Base-by-base conservation (phyloP, 1,284 basidiomycete species). In the Butyriboletus appendiculatus region DNA sequence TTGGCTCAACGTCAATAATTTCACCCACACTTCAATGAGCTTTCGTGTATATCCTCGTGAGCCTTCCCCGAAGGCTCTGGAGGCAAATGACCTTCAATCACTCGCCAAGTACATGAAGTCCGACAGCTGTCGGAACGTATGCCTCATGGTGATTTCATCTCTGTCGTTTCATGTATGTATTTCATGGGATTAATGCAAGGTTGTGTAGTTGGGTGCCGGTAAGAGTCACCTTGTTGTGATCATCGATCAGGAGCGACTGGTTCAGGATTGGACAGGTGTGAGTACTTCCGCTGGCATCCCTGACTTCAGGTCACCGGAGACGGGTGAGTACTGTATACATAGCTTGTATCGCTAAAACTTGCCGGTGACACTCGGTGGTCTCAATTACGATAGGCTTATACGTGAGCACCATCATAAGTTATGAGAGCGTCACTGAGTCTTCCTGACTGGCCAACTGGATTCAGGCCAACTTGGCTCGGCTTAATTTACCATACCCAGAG, bases 241-340 rank as follows among this genome's bases (percentile, higher is more conserved):
- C 8, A 24, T 26, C 26, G 26, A 22, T 3, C 9, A 6, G 11
- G 32, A 42, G 6, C 4, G 20, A 26, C 11, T 37, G 20, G 37
- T 50, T 62, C 38, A 66, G 7, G 39, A 41, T 51, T 42, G 12
- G 30, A 14, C 52, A 91, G 88, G 88, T 43, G 79, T 90, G 34
- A 90, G 87, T 61, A 91, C 89, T 4, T 81, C 88, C 34, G 89
- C 89, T 59, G 89, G 89, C 2, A 92, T 92, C 32, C 89, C 89
- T 3, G 90, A 92, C 68, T 92, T 91, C 64, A 76, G 90, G 59
- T 90, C 88, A 24, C 88, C 88, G 5, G 79, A 82, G 33, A 92
- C 89, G 56, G 89, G 88, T 82, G 57, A 43, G 77, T 66, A 5
- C 16, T 35, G 34, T 15, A 16, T n/a, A 35, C 12, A 32, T 32